A percentile compares a stretch with the other conserved stretches of the same genome.
Evolutionary conservation across 2,329 filamentous ascomycete species (phyloP).

Genomic region (Emydomyces testavorans): DNA sequence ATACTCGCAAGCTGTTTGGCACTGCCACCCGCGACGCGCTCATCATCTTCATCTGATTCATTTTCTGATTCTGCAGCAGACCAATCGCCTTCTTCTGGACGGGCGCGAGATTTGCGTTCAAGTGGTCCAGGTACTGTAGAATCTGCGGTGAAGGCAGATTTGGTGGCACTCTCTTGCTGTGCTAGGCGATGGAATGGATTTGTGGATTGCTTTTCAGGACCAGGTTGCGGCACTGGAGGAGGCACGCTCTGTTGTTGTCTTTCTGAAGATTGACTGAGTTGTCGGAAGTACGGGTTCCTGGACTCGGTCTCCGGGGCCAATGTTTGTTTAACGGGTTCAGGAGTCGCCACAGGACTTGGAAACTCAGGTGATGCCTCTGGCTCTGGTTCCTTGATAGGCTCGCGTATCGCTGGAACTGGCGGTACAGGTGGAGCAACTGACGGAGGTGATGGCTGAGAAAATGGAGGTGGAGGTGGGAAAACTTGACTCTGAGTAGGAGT

Average conservation of each 20-base stretch:
- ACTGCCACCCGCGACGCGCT: constrained; percentile 64
- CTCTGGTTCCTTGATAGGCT: constrained; percentile 3
- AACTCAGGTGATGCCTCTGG: constrained; percentile 30
- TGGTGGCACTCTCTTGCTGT: constrained; percentile 46
- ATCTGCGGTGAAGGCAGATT: constrained; percentile 40
- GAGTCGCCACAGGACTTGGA: constrained; percentile 40
- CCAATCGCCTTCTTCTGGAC: constrained; percentile 63
- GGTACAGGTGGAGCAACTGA: constrained; percentile 23
- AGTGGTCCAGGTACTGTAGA: constrained; percentile 32
- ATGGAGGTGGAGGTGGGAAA: constrained; percentile 30
- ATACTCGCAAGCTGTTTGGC: constrained; percentile 90
- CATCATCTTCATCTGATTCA: constrained; percentile 60
- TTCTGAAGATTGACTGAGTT: constrained; percentile 58
- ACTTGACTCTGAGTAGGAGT: constrained; percentile 49
- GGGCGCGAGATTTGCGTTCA: constrained; percentile 41
- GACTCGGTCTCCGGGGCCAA: constrained; percentile 60
- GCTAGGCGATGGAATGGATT: constrained; percentile 92
- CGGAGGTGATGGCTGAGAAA: constrained; percentile 18
- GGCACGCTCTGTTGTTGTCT: constrained; percentile 36
- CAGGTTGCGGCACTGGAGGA: constrained; percentile 27
- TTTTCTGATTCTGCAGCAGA: constrained; percentile 66
- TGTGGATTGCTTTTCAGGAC: constrained; percentile 54
- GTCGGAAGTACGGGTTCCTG: constrained; percentile 90
- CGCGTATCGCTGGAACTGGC: constrained; percentile 18
- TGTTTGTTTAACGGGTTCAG: constrained; percentile 26